Evolutionary conservation across 2,329 filamentous ascomycete genomes (phyloP).

Genomic region (Trichoderma sp.): DNA sequence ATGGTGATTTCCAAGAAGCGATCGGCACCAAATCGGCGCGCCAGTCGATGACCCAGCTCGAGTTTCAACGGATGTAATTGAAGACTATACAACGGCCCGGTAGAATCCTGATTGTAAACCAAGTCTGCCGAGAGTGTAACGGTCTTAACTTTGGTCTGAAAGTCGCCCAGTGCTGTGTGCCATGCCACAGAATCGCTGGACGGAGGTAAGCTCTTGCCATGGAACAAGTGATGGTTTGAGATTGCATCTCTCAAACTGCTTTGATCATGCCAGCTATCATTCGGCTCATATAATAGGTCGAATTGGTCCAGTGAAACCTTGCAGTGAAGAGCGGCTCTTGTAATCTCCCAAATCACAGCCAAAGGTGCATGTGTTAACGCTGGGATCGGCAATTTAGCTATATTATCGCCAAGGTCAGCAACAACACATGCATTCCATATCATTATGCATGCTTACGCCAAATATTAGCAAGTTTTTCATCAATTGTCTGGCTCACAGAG

Average conservation of each 20-base stretch:
- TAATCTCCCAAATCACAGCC: slow-evolving; percentile 51
- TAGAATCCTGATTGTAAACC: slow-evolving; percentile 33
- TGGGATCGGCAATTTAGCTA: slow-evolving; percentile 39
- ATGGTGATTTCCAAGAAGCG: slow-evolving; percentile 56
- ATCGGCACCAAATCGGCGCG: slow-evolving; percentile 55
- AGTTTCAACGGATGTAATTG: slow-evolving; percentile 48
- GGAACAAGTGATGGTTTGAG: slow-evolving; percentile 38
- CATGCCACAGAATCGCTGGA: slow-evolving; percentile 45
- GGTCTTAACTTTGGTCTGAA: slow-evolving; percentile 34
- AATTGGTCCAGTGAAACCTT: slow-evolving; percentile 38
- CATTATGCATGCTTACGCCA: slow-evolving; percentile 38
- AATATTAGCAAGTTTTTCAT: slow-evolving; percentile 33
- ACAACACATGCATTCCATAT: neutral
- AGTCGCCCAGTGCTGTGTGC: slow-evolving; percentile 40
- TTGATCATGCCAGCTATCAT: slow-evolving; percentile 44
- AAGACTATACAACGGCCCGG: slow-evolving; percentile 44
- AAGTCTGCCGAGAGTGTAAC: slow-evolving; percentile 46
- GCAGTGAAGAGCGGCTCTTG: slow-evolving; percentile 47
- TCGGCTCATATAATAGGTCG: slow-evolving; percentile 35
- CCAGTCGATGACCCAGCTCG: slow-evolving; percentile 50
- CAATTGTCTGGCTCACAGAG: slow-evolving; percentile 5
- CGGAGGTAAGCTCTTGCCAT: slow-evolving; percentile 48
- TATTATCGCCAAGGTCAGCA: neutral
- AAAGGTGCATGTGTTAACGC: slow-evolving; percentile 46
- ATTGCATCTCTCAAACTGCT: slow-evolving; percentile 42